Percentiles rank a stretch among this genome's conserved stretches.
Evolutionary conservation across 1,284 basidiomycete genomes (phyloP).

Genomic region (Pterulicium gracile): DNA sequence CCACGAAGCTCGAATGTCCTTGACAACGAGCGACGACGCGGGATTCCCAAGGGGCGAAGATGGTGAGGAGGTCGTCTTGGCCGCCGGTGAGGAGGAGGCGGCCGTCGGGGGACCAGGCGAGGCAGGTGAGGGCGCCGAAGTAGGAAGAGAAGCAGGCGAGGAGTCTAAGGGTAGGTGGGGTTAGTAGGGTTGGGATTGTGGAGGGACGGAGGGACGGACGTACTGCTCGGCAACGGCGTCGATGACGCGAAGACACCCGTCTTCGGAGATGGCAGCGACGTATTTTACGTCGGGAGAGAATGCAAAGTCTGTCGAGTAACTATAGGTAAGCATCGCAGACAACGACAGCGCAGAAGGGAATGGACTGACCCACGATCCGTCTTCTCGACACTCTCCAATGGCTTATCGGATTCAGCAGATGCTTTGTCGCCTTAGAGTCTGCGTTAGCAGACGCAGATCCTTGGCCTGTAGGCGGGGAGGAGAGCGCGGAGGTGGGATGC

Average conservation of each 20-base stretch:
- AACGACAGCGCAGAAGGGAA: slow-evolving; percentile 2
- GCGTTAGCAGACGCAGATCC: too few species aligned
- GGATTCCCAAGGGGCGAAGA: slow-evolving; percentile 87
- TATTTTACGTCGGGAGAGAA: slow-evolving; percentile 87
- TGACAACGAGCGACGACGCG: slow-evolving; percentile 93
- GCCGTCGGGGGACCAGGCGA: slow-evolving; percentile 93
- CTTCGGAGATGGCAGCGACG: slow-evolving; percentile 80
- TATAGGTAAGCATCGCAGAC: slow-evolving; percentile 2
- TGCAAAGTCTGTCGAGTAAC: slow-evolving; percentile 52
- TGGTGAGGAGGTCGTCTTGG: slow-evolving; percentile 89
- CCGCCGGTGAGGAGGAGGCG: slow-evolving; percentile 72
- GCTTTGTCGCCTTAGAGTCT: slow-evolving; percentile 58
- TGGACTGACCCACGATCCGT: slow-evolving; percentile 52
- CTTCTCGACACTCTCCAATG: slow-evolving; percentile 72
- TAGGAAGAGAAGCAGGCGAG: slow-evolving; percentile 88
- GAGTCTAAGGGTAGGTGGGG: slow-evolving; percentile 34
- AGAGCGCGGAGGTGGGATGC: slow-evolving; percentile 49
- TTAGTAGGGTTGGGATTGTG: slow-evolving; percentile 6
- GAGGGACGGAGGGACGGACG: slow-evolving; percentile 18
- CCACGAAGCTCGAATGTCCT: slow-evolving; percentile 93
- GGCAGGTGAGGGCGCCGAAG: slow-evolving; percentile 81
- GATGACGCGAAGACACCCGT: slow-evolving; percentile 81
- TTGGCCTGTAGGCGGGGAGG: too few species aligned
- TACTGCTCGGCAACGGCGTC: slow-evolving; percentile 80
- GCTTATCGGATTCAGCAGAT: slow-evolving; percentile 83